These are phyloP conservation scores for Lactarius indigo DNA, from an alignment of 768 basidiomycete genomes.

Conservation along the genomic window DNA sequence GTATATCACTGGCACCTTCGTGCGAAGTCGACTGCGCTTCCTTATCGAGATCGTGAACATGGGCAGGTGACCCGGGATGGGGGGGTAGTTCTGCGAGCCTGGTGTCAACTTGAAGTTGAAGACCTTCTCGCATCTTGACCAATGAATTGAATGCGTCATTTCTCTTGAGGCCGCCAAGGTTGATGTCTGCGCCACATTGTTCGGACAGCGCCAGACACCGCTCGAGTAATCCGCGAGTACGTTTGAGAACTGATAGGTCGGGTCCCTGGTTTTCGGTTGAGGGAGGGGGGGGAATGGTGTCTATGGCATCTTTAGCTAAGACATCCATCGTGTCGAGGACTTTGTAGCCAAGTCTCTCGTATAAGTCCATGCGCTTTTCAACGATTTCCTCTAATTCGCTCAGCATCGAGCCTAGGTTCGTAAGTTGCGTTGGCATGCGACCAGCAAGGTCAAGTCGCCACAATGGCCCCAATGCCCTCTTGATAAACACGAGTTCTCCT, in stretches of 20 bases:
- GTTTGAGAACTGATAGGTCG: neutral
- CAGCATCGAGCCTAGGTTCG: constrained; percentile 3
- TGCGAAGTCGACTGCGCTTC: neutral
- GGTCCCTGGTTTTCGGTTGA: neutral
- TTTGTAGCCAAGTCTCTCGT: neutral
- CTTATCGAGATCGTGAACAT: neutral
- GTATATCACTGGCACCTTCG: neutral
- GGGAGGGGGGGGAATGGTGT: neutral
- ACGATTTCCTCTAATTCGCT: neutral
- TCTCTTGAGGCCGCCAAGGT: neutral
- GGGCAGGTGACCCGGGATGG: neutral
- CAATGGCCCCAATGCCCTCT: neutral
- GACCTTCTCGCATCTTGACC: neutral
- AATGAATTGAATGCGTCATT: neutral
- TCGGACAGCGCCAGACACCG: neutral
- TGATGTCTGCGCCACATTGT: neutral
- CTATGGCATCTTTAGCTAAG: neutral
- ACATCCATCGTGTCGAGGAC: constrained; percentile 3
- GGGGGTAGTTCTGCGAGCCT: neutral
- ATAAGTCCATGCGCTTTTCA: neutral
- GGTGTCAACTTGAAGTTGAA: no score
- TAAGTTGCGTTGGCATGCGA: neutral
- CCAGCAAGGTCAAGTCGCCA: neutral
- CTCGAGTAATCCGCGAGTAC: neutral
- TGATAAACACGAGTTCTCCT: neutral